A percentile compares a stretch with the other conserved stretches of the same genome.
Evolutionary conservation across 2,329 filamentous ascomycete species (phyloP).

Genomic region (Pyrenochaeta sp.): DNA sequence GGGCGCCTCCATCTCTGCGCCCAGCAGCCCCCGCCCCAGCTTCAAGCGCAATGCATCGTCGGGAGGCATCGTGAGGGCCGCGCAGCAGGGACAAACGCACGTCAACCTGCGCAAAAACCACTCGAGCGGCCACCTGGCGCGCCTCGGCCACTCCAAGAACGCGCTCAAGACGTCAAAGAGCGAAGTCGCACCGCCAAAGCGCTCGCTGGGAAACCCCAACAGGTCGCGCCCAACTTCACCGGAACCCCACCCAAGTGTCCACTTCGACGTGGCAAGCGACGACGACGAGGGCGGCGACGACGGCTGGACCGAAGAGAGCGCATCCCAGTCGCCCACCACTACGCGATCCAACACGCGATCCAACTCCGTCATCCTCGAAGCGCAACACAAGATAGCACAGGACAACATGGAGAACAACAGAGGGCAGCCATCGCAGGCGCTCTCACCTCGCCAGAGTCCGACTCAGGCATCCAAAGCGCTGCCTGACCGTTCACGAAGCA

Average conservation of each 20-base stretch:
- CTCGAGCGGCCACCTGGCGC: conserved; percentile 56
- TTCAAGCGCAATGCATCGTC: conserved; percentile 55
- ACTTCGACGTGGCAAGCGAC: conserved; percentile 49
- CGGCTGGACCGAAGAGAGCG: conserved; percentile 53
- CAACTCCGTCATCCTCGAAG: conserved; percentile 49
- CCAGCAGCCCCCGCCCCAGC: conserved; percentile 48
- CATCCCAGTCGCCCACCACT: conserved; percentile 51
- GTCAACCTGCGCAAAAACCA: conserved; percentile 50
- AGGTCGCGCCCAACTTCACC: conserved; percentile 44
- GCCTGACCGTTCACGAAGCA: conserved; percentile 34
- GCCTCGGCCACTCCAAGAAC: conserved; percentile 50
- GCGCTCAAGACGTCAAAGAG: conserved; percentile 46
- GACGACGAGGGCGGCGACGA: conserved; percentile 42
- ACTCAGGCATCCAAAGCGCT: conserved; percentile 23
- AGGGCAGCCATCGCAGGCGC: conserved; percentile 23
- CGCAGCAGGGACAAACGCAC: conserved; percentile 43
- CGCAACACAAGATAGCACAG: conserved; percentile 34
- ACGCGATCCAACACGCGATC: conserved; percentile 51
- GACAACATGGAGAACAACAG: conserved; percentile 31
- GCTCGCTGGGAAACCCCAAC: conserved; percentile 36
- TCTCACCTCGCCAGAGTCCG: conserved; percentile 14
- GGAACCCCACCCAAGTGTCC: conserved; percentile 48
- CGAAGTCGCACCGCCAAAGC: conserved; percentile 38
- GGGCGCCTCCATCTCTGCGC: conserved; percentile 43
- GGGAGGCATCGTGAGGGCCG: conserved; percentile 44